Percentiles rank a stretch among this genome's conserved stretches.
These are phyloP conservation scores for Fusarium longipes DNA, from an alignment of 2,329 filamentous ascomycete species.

Conservation along the genomic window DNA sequence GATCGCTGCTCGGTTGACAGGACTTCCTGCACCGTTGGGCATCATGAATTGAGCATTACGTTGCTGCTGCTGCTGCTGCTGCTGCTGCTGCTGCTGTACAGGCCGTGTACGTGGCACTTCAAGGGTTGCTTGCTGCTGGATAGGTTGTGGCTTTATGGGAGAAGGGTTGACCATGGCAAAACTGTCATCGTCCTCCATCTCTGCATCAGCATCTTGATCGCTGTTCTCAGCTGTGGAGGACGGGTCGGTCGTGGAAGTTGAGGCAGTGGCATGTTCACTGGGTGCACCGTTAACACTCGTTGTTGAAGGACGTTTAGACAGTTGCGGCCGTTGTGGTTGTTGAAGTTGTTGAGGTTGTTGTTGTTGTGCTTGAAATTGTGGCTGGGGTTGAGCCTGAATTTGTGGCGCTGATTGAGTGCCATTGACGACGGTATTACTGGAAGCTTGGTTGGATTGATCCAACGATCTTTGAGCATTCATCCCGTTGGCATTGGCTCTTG, in stretches of 20 bases:
- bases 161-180: conserved; percentile 63
- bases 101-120: conserved; percentile 57
- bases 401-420: conserved; percentile 37
- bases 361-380: conserved; percentile 38
- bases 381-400: conserved; percentile 34
- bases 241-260: conserved; percentile 51
- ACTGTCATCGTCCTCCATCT: conserved; percentile 70
- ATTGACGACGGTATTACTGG: conserved; percentile 36
- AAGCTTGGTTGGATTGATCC: conserved; percentile 49
- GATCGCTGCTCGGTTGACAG: conserved; percentile 53
- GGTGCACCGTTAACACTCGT: conserved; percentile 51
- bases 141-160: conserved; percentile 52
- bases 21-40: conserved; percentile 54
- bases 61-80: conserved; percentile 52
- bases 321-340: conserved; percentile 33
- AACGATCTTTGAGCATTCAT: conserved; percentile 64
- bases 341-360: conserved; percentile 22
- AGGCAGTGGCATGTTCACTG: conserved; percentile 51
- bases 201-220: conserved; percentile 57
- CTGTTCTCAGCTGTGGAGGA: conserved; percentile 61
- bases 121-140: conserved; percentile 56
- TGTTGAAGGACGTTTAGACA: conserved; percentile 48
- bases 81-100: conserved; percentile 51
- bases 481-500: conserved; percentile 57
- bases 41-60: conserved; percentile 54